Evolutionary conservation across 306 rosid genomes (phyloP), one percentile per base, ranked within the genome.

Genomic region (Acacia confusa): DNA sequence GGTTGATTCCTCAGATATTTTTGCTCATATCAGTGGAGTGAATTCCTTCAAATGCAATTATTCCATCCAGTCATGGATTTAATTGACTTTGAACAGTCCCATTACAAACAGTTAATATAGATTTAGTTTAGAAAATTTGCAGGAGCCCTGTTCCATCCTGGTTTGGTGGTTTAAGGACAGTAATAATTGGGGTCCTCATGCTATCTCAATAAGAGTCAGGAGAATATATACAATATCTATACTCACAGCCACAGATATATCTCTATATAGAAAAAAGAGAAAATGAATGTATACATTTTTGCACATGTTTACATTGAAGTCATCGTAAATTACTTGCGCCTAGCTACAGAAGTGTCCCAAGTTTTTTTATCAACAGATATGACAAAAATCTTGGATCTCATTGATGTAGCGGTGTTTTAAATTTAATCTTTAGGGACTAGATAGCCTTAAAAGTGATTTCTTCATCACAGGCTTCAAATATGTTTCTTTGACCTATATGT

Each of bases 11-110:
- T 92, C 99, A 48, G 99, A 93, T 76, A 93, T 96, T 63, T 93
- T 93, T 87, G 92, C 98, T 73, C 99, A 92, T 81, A 92, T 96
- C 77, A 94, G 97, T 91, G 99, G 99, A n/a, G 99, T 96, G 81
- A 96, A 96, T 92, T 93, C 99, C 77, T 96, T 96, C 92, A 91
- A 93, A 85, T 92, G 93, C 94, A 94, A 86, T 92, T 92, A 84
- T 81, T 90, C 94, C 71, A 91, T 91, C 82, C 99, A 92, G 57
- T 92, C 99, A 25, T 94, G 97, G 99, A 92, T 91, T 84, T 92
- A 88, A 93, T 25, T 73, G 13, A 20, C 13, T 20, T 36, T 6
- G 10, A 38, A 57, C 70, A 47, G 61, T 79, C 79, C 74, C 53
- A 77, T 7, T 55, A 67, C 79, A 72, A 78, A 25, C 34, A 60